phyloP scores from a whole-genome alignment of 2,329 filamentous ascomycete species.

The Zasmidium cellare region DNA sequence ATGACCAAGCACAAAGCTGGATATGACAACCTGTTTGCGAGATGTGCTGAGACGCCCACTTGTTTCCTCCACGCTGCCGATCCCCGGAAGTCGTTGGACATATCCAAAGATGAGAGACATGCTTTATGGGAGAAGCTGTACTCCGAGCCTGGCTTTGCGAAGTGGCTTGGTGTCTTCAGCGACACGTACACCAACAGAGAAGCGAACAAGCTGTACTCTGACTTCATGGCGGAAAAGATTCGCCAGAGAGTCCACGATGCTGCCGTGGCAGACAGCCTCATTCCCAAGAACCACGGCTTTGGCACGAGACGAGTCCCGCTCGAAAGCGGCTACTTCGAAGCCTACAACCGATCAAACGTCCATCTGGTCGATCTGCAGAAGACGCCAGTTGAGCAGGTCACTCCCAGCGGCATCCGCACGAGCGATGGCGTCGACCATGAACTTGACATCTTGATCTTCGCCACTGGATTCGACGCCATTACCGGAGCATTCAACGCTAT shows the following conservation, averaged over 20 bases:
- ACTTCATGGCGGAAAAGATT: conserved; percentile 46
- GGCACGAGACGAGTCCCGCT: conserved; percentile 42
- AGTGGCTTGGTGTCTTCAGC: conserved; percentile 27
- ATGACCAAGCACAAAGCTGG: conserved; percentile 48
- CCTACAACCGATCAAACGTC: conserved; percentile 29
- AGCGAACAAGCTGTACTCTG: conserved; percentile 52
- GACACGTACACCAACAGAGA: conserved; percentile 47
- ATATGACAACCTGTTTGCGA: conserved; percentile 41
- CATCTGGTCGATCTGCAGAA: conserved; percentile 28
- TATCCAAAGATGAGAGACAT: conserved; percentile 7
- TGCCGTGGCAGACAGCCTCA: conserved; percentile 55
- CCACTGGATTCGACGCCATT: conserved; percentile 42
- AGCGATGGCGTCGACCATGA: conserved; percentile 23
- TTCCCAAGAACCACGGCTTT: conserved; percentile 49
- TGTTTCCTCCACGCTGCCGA: conserved; percentile 11
- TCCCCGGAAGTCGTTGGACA: conserved; percentile 7
- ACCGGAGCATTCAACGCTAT: conserved; percentile 10
- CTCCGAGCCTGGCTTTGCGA: conserved; percentile 11
- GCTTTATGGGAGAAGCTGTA: conserved; percentile 13
- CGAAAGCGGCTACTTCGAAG: conserved; percentile 42
- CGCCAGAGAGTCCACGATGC: conserved; percentile 46
- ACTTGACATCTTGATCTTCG: conserved; percentile 40
- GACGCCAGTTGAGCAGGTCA: conserved; percentile 48
- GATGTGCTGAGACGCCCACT: conserved; percentile 3
- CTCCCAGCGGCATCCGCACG: conserved; percentile 23